A percentile compares a stretch with the other conserved stretches of the same genome.
phyloP scores from a whole-genome alignment of 495 filamentous ascomycete genomes.

The Aspergillus homomorphus region DNA sequence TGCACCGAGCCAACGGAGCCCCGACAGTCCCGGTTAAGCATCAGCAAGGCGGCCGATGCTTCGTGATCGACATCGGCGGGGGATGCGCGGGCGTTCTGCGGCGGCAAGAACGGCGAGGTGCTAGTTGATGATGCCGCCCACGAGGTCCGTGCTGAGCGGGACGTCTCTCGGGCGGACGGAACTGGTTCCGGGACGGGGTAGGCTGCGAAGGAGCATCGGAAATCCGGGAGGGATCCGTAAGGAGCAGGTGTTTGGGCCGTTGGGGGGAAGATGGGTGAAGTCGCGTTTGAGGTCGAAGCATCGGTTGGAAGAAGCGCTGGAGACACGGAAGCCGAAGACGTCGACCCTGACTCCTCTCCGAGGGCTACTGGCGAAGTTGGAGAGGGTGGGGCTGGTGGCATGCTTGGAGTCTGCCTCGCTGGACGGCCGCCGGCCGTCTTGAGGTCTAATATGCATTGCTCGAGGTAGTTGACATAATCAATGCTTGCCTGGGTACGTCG shows the following conservation, averaged over 20 bases:
- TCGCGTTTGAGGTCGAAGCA: slow-evolving; percentile 22
- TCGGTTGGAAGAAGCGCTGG: slow-evolving; percentile 31
- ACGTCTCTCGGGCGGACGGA: slow-evolving; percentile 24
- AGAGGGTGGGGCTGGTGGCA: slow-evolving; percentile 29
- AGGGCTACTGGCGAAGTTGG: slow-evolving; percentile 40
- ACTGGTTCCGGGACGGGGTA: slow-evolving; percentile 41
- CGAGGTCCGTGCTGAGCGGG: slow-evolving; percentile 18
- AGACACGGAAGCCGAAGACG: slow-evolving; percentile 35
- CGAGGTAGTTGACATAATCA: slow-evolving; percentile 92
- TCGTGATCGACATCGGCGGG: slow-evolving; percentile 64
- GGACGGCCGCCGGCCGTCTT: slow-evolving; percentile 54
- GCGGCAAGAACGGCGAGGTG: slow-evolving; percentile 35
- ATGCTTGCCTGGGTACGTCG: slow-evolving; percentile 70
- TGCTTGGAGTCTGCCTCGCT: slow-evolving; percentile 13
- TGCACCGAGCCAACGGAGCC: slow-evolving; percentile 35
- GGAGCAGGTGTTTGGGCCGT: slow-evolving; percentile 31
- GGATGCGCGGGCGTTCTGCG: slow-evolving; percentile 21
- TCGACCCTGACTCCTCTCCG: slow-evolving; percentile 18
- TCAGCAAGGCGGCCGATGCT: slow-evolving; percentile 73
- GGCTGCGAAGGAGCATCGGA: slow-evolving; percentile 36
- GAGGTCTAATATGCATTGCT: slow-evolving; percentile 80
- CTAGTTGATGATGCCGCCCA: slow-evolving; percentile 26
- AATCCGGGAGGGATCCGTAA: slow-evolving; percentile 27
- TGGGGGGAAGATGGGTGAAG: slow-evolving; percentile 38
- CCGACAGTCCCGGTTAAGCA: slow-evolving; percentile 71